Evolutionary conservation across 2,329 filamentous ascomycete genomes (phyloP).

Genomic region (Hortaea sp.): DNA sequence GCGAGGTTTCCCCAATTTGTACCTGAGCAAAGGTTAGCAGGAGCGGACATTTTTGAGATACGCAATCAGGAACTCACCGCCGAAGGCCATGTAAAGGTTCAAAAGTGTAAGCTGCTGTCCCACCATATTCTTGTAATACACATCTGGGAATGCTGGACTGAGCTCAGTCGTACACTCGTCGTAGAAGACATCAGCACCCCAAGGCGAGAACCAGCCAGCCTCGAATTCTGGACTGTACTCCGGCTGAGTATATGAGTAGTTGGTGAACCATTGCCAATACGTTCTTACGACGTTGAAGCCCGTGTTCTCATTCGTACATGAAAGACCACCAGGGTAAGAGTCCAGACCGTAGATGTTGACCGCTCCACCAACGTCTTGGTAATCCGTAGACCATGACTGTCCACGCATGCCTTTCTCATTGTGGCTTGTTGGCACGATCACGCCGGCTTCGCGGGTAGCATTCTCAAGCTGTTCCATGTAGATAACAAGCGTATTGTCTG

Average conservation of each 20-base stretch:
- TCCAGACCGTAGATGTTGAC: conserved; percentile 46
- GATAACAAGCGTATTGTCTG: conserved; percentile 39
- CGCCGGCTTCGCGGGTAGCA: conserved; percentile 45
- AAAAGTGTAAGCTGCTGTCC: conserved; percentile 46
- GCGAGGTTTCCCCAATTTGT: conserved; percentile 54
- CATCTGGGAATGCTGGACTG: conserved; percentile 50
- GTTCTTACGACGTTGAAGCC: conserved; percentile 44
- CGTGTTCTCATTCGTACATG: conserved; percentile 52
- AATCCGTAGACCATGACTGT: conserved; percentile 52
- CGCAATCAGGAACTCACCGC: conserved; percentile 29
- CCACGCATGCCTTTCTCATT: conserved; percentile 48
- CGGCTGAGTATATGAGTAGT: conserved; percentile 36
- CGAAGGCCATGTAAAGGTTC: conserved; percentile 55
- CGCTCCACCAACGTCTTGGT: conserved; percentile 42
- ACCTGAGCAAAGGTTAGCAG: too few relatives aligned
- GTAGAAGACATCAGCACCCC: conserved; percentile 45
- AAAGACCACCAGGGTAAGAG: conserved; percentile 49
- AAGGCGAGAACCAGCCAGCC: conserved; percentile 51
- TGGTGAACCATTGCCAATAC: conserved; percentile 39
- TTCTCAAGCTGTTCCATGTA: conserved; percentile 51
- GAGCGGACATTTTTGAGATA: too few relatives aligned
- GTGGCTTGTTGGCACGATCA: conserved; percentile 47
- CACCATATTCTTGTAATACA: conserved; percentile 55
- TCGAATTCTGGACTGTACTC: conserved; percentile 51
- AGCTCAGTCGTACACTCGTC: conserved; percentile 46